Evolutionary conservation across 2,329 filamentous ascomycete genomes (phyloP).

Genomic region (Alternaria metachromatica): DNA sequence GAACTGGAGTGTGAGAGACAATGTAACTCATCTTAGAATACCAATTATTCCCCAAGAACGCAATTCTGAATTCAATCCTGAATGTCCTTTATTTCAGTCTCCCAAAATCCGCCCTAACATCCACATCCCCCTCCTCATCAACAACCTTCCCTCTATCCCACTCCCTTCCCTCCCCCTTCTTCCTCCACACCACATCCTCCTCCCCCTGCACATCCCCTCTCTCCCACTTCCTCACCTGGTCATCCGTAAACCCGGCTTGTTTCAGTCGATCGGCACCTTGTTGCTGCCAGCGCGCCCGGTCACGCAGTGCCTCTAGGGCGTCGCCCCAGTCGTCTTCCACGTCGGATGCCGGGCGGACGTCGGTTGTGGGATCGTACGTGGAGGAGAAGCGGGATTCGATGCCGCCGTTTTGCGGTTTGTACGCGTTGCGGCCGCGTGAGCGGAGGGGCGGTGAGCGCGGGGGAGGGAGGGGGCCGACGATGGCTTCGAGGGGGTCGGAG

Average conservation of each 20-base stretch:
- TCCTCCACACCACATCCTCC: constrained; percentile 75
- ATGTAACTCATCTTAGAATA: not conserved
- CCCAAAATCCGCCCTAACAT: constrained; percentile 60
- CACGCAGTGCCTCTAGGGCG: constrained; percentile 76
- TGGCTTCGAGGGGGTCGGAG: constrained; percentile 76
- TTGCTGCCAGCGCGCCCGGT: constrained; percentile 78
- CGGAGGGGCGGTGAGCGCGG: constrained; percentile 54
- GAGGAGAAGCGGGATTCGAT: constrained; percentile 84
- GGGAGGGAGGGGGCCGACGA: constrained; percentile 75
- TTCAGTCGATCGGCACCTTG: constrained; percentile 78
- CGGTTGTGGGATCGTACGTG: constrained; percentile 64
- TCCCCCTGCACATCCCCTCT: constrained; percentile 66
- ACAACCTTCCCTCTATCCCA: constrained; percentile 71
- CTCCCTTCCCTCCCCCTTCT: constrained; percentile 70
- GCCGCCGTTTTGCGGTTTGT: constrained; percentile 52
- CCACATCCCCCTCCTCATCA: constrained; percentile 61
- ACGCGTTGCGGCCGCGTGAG: constrained; percentile 40
- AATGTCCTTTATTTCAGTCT: no score
- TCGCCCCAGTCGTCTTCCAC: constrained; percentile 77
- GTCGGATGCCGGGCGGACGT: constrained; percentile 59
- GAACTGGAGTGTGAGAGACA: not conserved
- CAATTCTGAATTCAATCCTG: no score
- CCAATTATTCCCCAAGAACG: no score
- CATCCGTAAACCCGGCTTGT: constrained; percentile 78
- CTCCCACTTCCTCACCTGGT: constrained; percentile 75